A percentile compares a stretch with the other conserved stretches of the same genome.
Evolutionary conservation across 108 stramenopile species (phyloP).

Genomic region (Skeletonema tropicum): DNA sequence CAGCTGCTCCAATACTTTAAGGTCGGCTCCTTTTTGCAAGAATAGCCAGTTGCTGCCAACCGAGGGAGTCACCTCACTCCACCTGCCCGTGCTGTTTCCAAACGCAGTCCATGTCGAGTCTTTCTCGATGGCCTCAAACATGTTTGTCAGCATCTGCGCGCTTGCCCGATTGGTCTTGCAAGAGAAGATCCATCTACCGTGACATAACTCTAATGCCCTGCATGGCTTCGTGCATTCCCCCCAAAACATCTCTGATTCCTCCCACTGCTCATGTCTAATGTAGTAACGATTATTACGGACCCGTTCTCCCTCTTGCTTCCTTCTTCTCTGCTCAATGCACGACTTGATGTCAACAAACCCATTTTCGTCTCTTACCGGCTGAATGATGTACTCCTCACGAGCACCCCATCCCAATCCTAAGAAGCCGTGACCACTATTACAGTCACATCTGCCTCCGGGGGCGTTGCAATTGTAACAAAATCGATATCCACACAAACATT

Average conservation of each 20-base stretch:
- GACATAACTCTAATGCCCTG: background rate
- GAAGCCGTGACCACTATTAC: slow-evolving; percentile 13
- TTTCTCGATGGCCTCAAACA: background rate
- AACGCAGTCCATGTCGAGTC: too few relatives aligned
- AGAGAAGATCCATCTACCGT: slow-evolving; percentile 11
- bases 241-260: background rate
- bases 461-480: slow-evolving; percentile 18
- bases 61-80: too few relatives aligned
- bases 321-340: slow-evolving; percentile 1
- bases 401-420: background rate
- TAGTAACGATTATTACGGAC: background rate
- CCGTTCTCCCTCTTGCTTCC: background rate
- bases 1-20: background rate
- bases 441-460: slow-evolving; percentile 6
- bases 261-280: background rate
- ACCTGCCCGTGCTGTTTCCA: too few relatives aligned
- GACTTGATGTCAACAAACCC: background rate
- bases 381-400: background rate
- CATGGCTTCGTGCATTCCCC: background rate
- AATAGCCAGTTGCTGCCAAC: background rate
- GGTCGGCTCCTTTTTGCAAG: background rate
- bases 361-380: background rate
- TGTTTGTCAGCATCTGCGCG: background rate
- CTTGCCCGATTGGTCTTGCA: background rate
- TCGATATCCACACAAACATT: slow-evolving; percentile 23